Base-by-base conservation (phyloP, 1,284 basidiomycete genomes). In the Neotropicomus parvogracilis region DNA sequence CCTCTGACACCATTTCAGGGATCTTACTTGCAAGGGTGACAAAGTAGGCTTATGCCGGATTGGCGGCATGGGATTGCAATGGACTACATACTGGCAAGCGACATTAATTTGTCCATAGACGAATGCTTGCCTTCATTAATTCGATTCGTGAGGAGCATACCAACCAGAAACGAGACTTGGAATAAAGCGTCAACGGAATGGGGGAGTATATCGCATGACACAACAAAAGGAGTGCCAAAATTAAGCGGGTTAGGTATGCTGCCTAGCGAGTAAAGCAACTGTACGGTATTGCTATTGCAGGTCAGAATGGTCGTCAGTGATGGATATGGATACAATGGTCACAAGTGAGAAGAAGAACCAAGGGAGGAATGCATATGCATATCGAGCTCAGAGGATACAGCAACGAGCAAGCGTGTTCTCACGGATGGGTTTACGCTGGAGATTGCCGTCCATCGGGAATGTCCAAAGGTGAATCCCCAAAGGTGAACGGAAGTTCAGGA, bases 401-500 rank as follows among this genome's bases (percentile, higher is more conserved):
- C 40, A 11, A 40, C 11, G n/a, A n/a, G n/a, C n/a, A n/a, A n/a
- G n/a, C n/a, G 44, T 20, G 21, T 39, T 38, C 29, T 57, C 45
- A 64, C 36, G 50, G 33, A 27, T 54, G 64, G 26, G 54, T 34
- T 40, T 50, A 54, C 7, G 66, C 39, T 20, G 63, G 63, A 13
- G 63, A 64, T 36, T 62, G 64, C 19, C 54, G 56, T 4, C 54
- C 64, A n/a, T 68, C 66, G 28, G 55, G 65, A 40, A 58, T 37
- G 33, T 62, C 66, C n/a, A 56, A 20, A 4, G 65, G 49, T 34
- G 68, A 55, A 36, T 77, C 76, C 17, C 67, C 69, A 27, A 79
- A 65, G 28, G 70, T 77, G 66, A 89, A 89, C 19, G 84, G 80
- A 44, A 86, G 70, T 59, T 88, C 87, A 45, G 85, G 85, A 62